Percentiles rank a stretch among this genome's conserved stretches.
Evolutionary conservation across 805 yeast species (phyloP).

Genomic region (Metschnikowia aberdeeniae): DNA sequence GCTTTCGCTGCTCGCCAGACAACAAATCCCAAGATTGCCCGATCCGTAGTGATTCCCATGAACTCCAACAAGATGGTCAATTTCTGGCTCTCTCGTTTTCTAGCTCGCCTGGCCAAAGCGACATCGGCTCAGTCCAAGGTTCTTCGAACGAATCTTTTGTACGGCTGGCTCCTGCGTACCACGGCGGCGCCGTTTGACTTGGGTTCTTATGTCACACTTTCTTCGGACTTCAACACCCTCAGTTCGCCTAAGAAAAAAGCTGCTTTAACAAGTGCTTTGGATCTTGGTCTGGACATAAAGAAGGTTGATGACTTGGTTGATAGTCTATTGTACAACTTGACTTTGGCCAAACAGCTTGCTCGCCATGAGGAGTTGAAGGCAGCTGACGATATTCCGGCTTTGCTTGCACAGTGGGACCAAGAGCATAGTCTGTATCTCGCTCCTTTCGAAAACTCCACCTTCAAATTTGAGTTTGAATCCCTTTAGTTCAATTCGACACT

Average conservation of each 20-base stretch:
- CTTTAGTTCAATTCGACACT: no score
- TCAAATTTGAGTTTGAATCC: neutral
- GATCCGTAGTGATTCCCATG: conserved; percentile 30
- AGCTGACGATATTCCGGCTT: neutral
- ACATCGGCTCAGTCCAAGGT: conserved; percentile 12
- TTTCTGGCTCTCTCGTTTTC: conserved; percentile 36
- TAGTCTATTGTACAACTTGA: conserved; percentile 52
- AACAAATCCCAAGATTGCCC: conserved; percentile 7
- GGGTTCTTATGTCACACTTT: conserved; percentile 2
- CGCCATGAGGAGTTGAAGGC: conserved; percentile 9
- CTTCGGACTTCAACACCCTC: conserved; percentile 5
- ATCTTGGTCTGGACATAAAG: conserved; percentile 10
- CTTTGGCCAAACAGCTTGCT: conserved; percentile 9
- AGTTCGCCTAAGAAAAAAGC: conserved; percentile 6
- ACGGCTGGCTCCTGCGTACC: conserved; percentile 14
- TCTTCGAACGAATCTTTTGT: conserved; percentile 10
- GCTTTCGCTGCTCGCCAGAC: conserved; percentile 22
- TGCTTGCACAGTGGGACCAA: conserved; percentile 11
- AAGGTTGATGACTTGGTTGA: conserved; percentile 69
- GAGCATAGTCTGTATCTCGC: conserved; percentile 11
- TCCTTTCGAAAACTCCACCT: conserved; percentile 3
- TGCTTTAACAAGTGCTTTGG: conserved; percentile 7
- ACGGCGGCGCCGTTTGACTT: conserved; percentile 11
- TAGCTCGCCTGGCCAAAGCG: conserved; percentile 14
- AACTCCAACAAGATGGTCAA: conserved; percentile 34